These are phyloP conservation scores for Vigna trinervia DNA, from an alignment of 306 rosid genomes.

Conservation along the genomic window DNA sequence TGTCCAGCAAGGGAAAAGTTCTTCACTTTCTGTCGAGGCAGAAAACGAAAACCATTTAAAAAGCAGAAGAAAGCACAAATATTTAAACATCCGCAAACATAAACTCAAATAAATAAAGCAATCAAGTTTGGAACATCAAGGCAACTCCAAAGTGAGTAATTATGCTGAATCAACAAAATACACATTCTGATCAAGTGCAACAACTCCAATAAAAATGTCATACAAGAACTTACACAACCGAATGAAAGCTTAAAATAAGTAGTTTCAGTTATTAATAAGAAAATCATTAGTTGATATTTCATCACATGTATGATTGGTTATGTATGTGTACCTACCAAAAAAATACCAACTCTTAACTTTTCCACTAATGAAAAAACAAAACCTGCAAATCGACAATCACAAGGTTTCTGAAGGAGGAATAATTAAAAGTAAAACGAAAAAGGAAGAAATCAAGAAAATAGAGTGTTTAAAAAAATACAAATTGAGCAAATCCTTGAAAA, in stretches of 20 bases:
- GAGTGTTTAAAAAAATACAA: not conserved
- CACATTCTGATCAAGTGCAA: constrained; percentile 23
- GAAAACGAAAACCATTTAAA: constrained; percentile 25
- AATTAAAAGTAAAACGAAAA: not conserved
- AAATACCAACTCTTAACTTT: not conserved
- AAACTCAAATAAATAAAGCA: not conserved
- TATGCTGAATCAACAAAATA: constrained; percentile 13
- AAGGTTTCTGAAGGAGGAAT: constrained; percentile 8
- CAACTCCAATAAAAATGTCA: constrained; percentile 26
- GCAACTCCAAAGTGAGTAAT: constrained; percentile 2
- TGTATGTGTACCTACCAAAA: not conserved
- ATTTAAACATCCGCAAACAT: not conserved
- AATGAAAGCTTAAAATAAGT: not conserved
- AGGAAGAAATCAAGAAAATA: not conserved
- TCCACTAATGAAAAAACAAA: not conserved
- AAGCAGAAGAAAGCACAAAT: not conserved
- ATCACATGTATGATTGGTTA: not conserved
- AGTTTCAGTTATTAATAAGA: not conserved
- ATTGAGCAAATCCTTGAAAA: constrained; percentile 14
- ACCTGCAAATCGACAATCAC: not conserved
- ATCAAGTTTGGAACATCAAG: constrained; percentile 23
- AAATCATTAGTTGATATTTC: not conserved
- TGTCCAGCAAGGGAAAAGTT: constrained; percentile 74
- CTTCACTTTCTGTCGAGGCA: constrained; percentile 81
- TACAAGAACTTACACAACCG: constrained; percentile 19